Conservation (phyloP, 2,329 filamentous ascomycete species). For the Penicillium fuscoglaucum region DNA sequence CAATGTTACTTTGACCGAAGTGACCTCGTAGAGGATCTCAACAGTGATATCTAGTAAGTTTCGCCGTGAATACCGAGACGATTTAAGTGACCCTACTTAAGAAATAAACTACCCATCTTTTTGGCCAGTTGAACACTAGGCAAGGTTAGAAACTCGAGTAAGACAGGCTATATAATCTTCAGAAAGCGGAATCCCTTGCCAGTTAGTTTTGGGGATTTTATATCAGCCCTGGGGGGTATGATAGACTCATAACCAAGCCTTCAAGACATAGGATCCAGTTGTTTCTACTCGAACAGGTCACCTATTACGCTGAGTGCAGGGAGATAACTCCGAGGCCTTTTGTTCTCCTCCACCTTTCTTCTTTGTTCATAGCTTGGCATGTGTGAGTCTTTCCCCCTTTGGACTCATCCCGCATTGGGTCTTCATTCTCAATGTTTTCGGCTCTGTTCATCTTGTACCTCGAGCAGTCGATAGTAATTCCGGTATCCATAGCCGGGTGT, state of each 20-base stretch:
- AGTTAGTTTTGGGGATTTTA: not conserved
- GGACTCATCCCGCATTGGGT: not conserved
- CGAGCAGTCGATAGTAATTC: not conserved
- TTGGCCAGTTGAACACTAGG: not conserved
- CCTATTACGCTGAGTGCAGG: not conserved
- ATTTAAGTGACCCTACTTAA: too few relatives aligned
- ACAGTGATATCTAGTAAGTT: too few relatives aligned
- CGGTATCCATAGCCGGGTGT: not conserved
- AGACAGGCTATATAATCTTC: not conserved
- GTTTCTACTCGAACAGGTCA: not conserved
- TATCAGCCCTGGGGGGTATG: not conserved
- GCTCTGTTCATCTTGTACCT: not conserved
- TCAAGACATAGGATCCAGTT: not conserved
- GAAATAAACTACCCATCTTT: too few relatives aligned
- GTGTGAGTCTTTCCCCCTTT: not conserved
- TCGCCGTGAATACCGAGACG: too few relatives aligned
- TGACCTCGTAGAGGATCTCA: too few relatives aligned
- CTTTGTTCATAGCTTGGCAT: not conserved
- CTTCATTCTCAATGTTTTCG: not conserved
- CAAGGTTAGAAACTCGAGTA: not conserved
- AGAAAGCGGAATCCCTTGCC: not conserved
- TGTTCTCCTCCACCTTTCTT: not conserved
- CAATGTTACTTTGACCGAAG: too few relatives aligned
- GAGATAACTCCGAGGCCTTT: not conserved
- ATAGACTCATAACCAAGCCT: not conserved